Conservation (phyloP, 129 eudicot genomes). For the Flaveria robusta region DNA sequence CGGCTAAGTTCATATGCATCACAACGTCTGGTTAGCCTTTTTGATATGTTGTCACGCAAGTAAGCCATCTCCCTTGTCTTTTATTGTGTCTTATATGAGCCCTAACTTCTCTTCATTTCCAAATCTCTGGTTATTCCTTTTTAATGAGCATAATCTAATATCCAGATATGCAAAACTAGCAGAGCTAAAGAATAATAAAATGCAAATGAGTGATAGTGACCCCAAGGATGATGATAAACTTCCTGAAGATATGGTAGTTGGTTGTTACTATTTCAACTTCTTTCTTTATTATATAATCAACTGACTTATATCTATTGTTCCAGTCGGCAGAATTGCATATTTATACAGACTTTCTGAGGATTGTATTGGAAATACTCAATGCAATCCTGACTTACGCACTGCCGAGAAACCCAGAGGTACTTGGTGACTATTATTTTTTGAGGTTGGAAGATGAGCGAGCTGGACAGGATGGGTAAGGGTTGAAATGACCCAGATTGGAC, state of each 20-base stretch:
- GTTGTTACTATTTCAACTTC: slow-evolving; percentile 15
- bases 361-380: slow-evolving; percentile 89
- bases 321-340: slow-evolving; percentile 89
- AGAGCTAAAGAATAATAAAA: slow-evolving; percentile 68
- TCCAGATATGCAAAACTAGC: slow-evolving; percentile 92
- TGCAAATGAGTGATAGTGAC: slow-evolving; percentile 57
- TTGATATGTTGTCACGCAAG: slow-evolving; percentile 94
- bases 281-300: slow-evolving; percentile 16
- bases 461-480: neutral
- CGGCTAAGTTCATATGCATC: slow-evolving; percentile 90
- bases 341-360: slow-evolving; percentile 86
- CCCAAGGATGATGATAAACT: slow-evolving; percentile 61
- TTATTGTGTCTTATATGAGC: slow-evolving; percentile 21
- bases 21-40: slow-evolving; percentile 91
- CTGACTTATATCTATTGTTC: slow-evolving; percentile 27
- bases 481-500: neutral
- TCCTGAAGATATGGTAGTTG: slow-evolving; percentile 74
- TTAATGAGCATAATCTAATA: slow-evolving; percentile 17
- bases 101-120: slow-evolving; percentile 13
- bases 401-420: slow-evolving; percentile 97
- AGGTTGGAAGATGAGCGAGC: neutral
- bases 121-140: slow-evolving; percentile 1
- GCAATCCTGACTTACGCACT: slow-evolving; percentile 81
- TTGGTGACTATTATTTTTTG: neutral
- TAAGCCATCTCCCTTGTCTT: slow-evolving; percentile 40